A percentile compares a stretch with the other conserved stretches of the same genome.
phyloP scores from a whole-genome alignment of 176 grass and related monocot genomes.

The Oryza brachyantha region DNA sequence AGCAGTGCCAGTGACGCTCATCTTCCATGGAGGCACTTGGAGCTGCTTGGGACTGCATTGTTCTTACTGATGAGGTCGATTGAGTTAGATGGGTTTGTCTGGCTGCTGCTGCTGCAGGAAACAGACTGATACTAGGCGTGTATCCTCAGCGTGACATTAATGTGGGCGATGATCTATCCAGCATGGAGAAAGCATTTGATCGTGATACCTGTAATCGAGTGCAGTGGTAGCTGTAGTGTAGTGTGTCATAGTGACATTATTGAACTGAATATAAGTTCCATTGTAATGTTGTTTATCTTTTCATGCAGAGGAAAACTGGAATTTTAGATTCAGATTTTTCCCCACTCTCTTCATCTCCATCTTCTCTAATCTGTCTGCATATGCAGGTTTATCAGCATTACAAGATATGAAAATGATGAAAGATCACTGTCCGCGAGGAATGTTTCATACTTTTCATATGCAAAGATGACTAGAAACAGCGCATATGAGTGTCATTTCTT shows the following conservation, averaged over 20 bases:
- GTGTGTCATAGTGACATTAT: too few species aligned
- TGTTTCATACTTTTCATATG: neutral
- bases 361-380: neutral
- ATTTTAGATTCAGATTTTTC: neutral
- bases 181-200: neutral
- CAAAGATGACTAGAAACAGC: neutral
- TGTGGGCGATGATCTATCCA: neutral
- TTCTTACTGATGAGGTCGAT: neutral
- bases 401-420: neutral
- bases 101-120: neutral
- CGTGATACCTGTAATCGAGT: neutral
- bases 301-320: neutral
- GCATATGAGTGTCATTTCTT: neutral
- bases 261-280: too few species aligned
- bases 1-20: neutral
- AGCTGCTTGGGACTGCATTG: neutral
- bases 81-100: too few species aligned
- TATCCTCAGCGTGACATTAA: neutral
- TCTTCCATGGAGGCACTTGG: neutral
- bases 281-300: neutral
- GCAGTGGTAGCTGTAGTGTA: too few species aligned
- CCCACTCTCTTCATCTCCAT: too few species aligned
- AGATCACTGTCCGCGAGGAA: neutral
- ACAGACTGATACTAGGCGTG: neutral
- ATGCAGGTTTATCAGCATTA: neutral